phyloP scores from a whole-genome alignment of 768 basidiomycete species.

The Leucocoprinus leucothites region DNA sequence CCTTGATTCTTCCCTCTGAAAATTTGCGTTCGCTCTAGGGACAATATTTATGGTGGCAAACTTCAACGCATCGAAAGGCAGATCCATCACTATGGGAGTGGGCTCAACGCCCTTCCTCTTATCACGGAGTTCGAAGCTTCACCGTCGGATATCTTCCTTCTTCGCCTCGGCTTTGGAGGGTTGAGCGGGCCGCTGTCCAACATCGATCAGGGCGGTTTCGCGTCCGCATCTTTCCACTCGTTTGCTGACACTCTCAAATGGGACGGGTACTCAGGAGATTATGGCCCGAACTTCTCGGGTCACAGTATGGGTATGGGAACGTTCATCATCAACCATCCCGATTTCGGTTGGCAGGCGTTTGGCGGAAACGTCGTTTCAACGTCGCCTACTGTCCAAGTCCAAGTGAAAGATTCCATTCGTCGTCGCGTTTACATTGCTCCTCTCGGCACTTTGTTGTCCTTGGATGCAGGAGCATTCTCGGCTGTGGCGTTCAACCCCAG shows the following conservation, averaged over 20 bases:
- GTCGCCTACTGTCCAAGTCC: slow-evolving; percentile 39
- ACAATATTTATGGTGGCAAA: slow-evolving; percentile 56
- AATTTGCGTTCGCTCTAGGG: slow-evolving; percentile 30
- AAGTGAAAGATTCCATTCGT: slow-evolving; percentile 44
- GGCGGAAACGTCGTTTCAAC: slow-evolving; percentile 44
- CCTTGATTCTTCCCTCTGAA: neutral
- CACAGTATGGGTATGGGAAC: slow-evolving; percentile 48
- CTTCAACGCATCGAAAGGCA: slow-evolving; percentile 52
- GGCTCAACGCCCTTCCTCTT: slow-evolving; percentile 53
- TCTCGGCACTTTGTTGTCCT: slow-evolving; percentile 39
- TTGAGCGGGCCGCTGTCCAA: slow-evolving; percentile 50
- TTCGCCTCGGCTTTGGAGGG: slow-evolving; percentile 52
- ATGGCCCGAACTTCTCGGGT: slow-evolving; percentile 58
- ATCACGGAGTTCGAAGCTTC: slow-evolving; percentile 44
- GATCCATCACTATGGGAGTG: slow-evolving; percentile 58
- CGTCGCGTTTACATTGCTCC: slow-evolving; percentile 51
- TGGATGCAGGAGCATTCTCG: slow-evolving; percentile 53
- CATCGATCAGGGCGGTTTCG: slow-evolving; percentile 57
- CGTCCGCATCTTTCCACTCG: slow-evolving; percentile 57
- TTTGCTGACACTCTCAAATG: slow-evolving; percentile 54
- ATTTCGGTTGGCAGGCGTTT: slow-evolving; percentile 62
- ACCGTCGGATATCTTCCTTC: slow-evolving; percentile 47
- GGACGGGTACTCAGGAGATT: slow-evolving; percentile 59
- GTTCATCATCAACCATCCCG: slow-evolving; percentile 47
- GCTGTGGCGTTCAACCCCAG: slow-evolving; percentile 37